Evolutionary conservation across 2,329 filamentous ascomycete genomes (phyloP), one percentile per base, ranked within the genome.

Genomic region (Apiospora sp.): DNA sequence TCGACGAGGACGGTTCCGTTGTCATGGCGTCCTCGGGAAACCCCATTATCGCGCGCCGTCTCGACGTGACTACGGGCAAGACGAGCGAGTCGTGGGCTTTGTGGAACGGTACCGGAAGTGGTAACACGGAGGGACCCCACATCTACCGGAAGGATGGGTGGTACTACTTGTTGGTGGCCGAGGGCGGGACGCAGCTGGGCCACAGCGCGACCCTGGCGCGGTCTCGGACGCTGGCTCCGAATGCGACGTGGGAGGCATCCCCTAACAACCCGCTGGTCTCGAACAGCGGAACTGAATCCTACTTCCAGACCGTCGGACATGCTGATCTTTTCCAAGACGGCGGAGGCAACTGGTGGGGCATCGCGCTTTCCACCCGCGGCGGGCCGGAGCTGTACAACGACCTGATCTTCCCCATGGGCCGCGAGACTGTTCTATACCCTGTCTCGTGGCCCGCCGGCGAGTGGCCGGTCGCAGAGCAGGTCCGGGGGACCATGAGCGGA

Each of bases 331-430:
- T 82, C 68, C 79, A 80, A 16, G 80, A 82, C 8, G 48, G 71
- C 1, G 70, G 75, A 1, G 85, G 83, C 0, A 82, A 85, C 43
- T 88, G 87, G 86, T 87, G 86, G 86, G 84, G 81, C 0, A 80
- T 84, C 4, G 82, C 83, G 4, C 75, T 88, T 0, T 79, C 81
- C 0, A 71, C 72, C 6, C 44, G 58, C 5, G 71, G 48, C 22
- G 85, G 83, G 0, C 81, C 83, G 0, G 78, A 78, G 49, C 86
- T 80, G 75, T 74, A 76, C 43, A 61, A 61, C 30, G 54, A 61
- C 54, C 14, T 51, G n/a, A 79, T 79, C 27, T 87, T 85, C 74
- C 85, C 86, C 0, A 87, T 88, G 87, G 87, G 87, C 1, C 80
- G 87, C 12, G 87, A 90, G 76, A 85, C 85, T 0, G 83, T 87